Evolutionary conservation across 805 yeast species (phyloP), one percentile per base, ranked within the genome.

Genomic region (Blastobotrys attinorum): DNA sequence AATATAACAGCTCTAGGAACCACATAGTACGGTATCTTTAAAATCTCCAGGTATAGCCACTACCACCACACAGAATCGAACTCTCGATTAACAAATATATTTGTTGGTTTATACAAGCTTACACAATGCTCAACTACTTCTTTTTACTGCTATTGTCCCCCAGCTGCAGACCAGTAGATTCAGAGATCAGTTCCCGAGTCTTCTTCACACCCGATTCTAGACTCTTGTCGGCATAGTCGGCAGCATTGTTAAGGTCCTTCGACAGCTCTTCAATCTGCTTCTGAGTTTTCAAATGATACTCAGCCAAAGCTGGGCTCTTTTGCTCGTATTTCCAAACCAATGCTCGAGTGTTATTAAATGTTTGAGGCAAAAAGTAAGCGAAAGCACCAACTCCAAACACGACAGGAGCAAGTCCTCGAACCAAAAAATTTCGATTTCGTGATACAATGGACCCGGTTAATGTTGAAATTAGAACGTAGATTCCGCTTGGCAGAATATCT

Each of bases 401-500:
- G 2, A 79, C 44, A 1, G 95, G 95, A 13, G 74, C 64, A 0
- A 73, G 48, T 2, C 71, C 67, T 54, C 79, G 76, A 10, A 82
- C 56, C 2, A 79, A 42, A 18, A 79, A 51, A 45, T 77, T 77
- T 46, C 83, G 71, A 54, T 80, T 77, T 55, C 94, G 82, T 1
- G 92, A 76, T 40, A 79, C 54, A 42, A 86, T 79, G 37, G 82
- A 73, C 31, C 95, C 95, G 5, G 86, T 65, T 43, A 87, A 68
- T 2, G 77, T 72, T 11, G 86, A 88, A 22, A 85, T 74, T 7
- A 77, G 58, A 32, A 87, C 70, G 59, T 84, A 87, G 23, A 84
- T 62, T 3, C 79, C 63, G 49, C 81, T 82, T 11, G 95, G 92
- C 40, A 83, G 69, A 40, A 85, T 62, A 39, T 77, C 83, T 64